Evolutionary conservation across 2,329 filamentous ascomycete genomes (phyloP).

Genomic region (Scedosporium minutisporum): DNA sequence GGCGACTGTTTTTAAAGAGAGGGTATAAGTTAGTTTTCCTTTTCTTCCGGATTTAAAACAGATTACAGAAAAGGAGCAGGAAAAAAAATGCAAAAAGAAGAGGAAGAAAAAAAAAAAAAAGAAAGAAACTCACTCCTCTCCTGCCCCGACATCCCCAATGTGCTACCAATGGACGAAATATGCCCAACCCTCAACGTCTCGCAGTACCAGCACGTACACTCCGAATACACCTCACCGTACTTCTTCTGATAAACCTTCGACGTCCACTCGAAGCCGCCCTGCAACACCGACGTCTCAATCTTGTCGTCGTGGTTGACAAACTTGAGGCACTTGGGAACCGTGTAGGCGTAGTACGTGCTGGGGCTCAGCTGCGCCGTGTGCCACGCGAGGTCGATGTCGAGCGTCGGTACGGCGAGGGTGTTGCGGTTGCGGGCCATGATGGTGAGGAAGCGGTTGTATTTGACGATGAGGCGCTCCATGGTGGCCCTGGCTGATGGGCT

Average conservation of each 20-base stretch:
- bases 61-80: too few species aligned
- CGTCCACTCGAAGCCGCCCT: constrained; percentile 62
- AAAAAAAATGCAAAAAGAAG: neutral
- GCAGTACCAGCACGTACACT: constrained; percentile 80
- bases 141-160: constrained; percentile 35
- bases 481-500: constrained; percentile 55
- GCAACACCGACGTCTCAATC: constrained; percentile 58
- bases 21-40: neutral
- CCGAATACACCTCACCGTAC: constrained; percentile 59
- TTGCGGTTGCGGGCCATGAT: constrained; percentile 42
- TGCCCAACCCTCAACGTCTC: constrained; percentile 40
- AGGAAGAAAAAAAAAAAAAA: neutral
- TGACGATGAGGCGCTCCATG: constrained; percentile 53
- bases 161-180: constrained; percentile 31
- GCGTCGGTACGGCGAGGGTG: constrained; percentile 54
- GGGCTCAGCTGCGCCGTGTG: constrained; percentile 72
- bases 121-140: constrained; percentile 26
- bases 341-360: constrained; percentile 50
- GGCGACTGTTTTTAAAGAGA: constrained; percentile 10
- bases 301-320: constrained; percentile 83
- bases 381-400: constrained; percentile 69
- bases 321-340: constrained; percentile 31
- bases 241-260: constrained; percentile 56
- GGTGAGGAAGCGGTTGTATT: constrained; percentile 54
- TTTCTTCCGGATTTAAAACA: too few species aligned